Base-by-base conservation (phyloP, 2,329 filamentous ascomycete species). In the Geoglossum cookeanum region DNA sequence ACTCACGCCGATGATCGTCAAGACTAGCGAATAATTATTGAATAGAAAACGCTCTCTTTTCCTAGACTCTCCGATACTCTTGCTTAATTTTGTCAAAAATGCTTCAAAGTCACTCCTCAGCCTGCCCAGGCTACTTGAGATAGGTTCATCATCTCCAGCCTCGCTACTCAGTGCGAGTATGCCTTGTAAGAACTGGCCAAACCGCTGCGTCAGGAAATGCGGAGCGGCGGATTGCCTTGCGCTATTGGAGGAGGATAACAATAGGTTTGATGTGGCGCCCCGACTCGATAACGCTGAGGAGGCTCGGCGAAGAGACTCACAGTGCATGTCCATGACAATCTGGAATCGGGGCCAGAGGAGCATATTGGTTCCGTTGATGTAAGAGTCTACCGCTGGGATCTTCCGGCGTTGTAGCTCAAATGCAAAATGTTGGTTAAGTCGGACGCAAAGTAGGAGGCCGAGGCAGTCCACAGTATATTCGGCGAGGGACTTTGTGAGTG, bases 341-440 rank as follows among this genome's bases (percentile, higher is more conserved):
- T 98, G 94, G 64, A 98, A 86, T 30, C 91, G 84, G 6, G 92
- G 92, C 92, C 92, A 98, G 4, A 98, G 79, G 2, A 92, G 79
- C 88, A 98, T 98, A 65, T 85, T 90, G 4, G 88, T 94, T 51
- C 82, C 90, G 68, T 98, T 98, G 67, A 96, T 84, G 67, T 98
- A 98, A 44, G 81, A 78, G 66, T 98, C 92, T 1, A 87, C 83
- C 4, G 88, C 84, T 0, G 92, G 92, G 0, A 97, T 81, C 66
- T 94, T 91, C 57, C 91, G 82, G 9, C 91, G 80, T 69, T 98
- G 92, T 37, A 97, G 77, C 69, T 94, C 87, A 67, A 98, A 98
- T 15, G 92, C 90, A 59, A 91, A 84, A 63, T 92, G 87, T 66
- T 97, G 92, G 64, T 94, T 98, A 15, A 98, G 72, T 4, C 92